Percentiles rank a stretch among this genome's conserved stretches.
Evolutionary conservation across 2,329 filamentous ascomycete species (phyloP).

Genomic region (Neoarthrinium moseri): DNA sequence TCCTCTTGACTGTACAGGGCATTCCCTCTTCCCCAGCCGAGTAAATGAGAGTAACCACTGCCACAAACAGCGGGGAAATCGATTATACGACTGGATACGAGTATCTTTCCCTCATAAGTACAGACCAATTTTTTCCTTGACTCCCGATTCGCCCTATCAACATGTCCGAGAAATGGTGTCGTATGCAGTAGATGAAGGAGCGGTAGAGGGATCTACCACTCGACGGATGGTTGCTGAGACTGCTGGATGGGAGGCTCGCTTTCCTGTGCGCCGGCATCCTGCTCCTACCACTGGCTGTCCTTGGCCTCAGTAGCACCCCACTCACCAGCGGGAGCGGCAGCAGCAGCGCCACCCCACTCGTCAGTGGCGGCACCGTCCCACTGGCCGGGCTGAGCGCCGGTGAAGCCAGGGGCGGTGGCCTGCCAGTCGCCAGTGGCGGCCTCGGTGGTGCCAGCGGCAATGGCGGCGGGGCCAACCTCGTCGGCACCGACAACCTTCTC

Average conservation of each 20-base stretch:
- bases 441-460: conserved; percentile 72
- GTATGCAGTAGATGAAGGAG: conserved; percentile 14
- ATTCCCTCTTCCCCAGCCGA: conserved; percentile 74
- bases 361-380: conserved; percentile 58
- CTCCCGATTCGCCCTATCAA: conserved; percentile 30
- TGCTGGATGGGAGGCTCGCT: neutral
- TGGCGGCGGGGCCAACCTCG: conserved; percentile 75
- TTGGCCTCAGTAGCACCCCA: conserved; percentile 64
- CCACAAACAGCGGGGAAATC: conserved; percentile 19
- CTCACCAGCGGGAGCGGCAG: conserved; percentile 62
- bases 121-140: conserved; percentile 59
- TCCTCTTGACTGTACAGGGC: conserved; percentile 88
- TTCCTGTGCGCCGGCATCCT: neutral
- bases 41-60: conserved; percentile 16
- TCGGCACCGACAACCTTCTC: conserved; percentile 88
- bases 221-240: conserved; percentile 7
- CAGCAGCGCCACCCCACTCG: conserved; percentile 58
- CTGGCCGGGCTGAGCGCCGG: conserved; percentile 57
- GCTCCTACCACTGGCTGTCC: conserved; percentile 29
- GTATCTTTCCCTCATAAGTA: conserved; percentile 99
- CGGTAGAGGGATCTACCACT: conserved; percentile 5
- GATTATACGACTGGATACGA: conserved; percentile 45
- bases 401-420: conserved; percentile 69
- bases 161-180: conserved; percentile 21
- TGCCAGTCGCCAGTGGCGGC: conserved; percentile 81